A percentile compares a stretch with the other conserved stretches of the same genome.
These are phyloP conservation scores for Kitagawia praeruptora DNA, from an alignment of 129 eudicot genomes.

Conservation along the genomic window DNA sequence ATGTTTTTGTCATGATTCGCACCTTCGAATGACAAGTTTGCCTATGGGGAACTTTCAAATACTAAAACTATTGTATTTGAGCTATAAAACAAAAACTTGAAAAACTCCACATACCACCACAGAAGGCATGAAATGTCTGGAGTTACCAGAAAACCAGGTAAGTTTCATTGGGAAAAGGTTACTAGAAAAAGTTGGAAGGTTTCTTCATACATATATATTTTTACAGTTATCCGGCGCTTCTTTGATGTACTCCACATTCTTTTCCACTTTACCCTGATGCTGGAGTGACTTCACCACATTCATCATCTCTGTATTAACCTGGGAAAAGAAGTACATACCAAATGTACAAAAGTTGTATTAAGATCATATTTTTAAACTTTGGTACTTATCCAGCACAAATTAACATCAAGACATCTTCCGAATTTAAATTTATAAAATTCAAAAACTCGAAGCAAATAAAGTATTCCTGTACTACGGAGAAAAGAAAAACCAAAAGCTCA, in stretches of 20 bases:
- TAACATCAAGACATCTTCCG: background rate
- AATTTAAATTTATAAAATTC: background rate
- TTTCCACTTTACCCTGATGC: constrained; percentile 17
- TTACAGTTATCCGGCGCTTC: background rate
- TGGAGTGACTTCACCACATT: constrained; percentile 43
- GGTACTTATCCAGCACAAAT: background rate
- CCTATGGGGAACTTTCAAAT: background rate
- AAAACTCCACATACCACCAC: background rate
- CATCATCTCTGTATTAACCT: constrained; percentile 63
- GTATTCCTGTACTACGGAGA: background rate
- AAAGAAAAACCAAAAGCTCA: background rate
- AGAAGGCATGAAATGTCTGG: background rate
- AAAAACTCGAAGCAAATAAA: background rate
- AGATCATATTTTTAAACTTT: background rate
- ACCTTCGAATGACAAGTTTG: background rate
- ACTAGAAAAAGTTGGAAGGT: background rate
- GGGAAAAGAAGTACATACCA: background rate
- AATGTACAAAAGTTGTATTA: background rate
- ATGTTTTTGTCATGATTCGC: background rate
- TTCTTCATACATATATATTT: background rate
- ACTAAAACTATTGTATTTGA: background rate
- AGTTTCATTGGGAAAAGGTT: background rate
- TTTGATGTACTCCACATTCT: background rate
- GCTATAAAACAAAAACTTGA: background rate
- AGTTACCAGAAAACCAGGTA: background rate